phyloP scores from a whole-genome alignment of 2,329 filamentous ascomycete species.

The Neofusicoccum parvum region DNA sequence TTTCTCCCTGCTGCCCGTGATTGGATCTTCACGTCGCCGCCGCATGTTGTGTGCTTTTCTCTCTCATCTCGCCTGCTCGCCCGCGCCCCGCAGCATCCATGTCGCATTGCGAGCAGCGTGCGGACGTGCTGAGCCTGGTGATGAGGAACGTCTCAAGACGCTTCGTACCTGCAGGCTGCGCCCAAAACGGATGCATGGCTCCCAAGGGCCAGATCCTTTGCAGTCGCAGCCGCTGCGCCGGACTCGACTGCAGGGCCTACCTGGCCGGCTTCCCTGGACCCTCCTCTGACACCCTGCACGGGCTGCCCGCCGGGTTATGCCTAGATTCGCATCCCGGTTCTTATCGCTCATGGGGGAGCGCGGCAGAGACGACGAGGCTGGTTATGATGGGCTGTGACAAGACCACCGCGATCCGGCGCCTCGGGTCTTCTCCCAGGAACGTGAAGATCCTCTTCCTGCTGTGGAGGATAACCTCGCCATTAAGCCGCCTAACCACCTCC shows the following conservation, averaged over 20 bases:
- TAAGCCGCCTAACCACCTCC: not conserved
- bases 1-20: not conserved
- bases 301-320: not conserved
- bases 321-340: constrained; percentile 1
- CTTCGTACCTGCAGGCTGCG: constrained; percentile 2
- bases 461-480: constrained; percentile 3
- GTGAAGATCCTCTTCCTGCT: constrained; percentile 13
- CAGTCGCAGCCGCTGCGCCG: constrained; percentile 2
- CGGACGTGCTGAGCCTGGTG: not conserved
- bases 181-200: not conserved
- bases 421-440: constrained; percentile 10
- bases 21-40: not conserved
- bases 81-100: constrained; percentile 7
- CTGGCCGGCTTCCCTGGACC: not conserved
- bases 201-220: constrained; percentile 7
- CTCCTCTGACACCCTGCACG: not conserved
- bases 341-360: not conserved
- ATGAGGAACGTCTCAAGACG: constrained; percentile 13
- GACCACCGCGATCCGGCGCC: not conserved
- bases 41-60: not conserved
- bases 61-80: constrained; percentile 14
- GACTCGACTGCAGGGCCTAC: constrained; percentile 10
- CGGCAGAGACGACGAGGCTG: not conserved
- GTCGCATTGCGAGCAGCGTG: not conserved
- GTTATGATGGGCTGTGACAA: constrained; percentile 16